Conservation (phyloP, 805 yeast species). For the Babjeviella inositovora region DNA sequence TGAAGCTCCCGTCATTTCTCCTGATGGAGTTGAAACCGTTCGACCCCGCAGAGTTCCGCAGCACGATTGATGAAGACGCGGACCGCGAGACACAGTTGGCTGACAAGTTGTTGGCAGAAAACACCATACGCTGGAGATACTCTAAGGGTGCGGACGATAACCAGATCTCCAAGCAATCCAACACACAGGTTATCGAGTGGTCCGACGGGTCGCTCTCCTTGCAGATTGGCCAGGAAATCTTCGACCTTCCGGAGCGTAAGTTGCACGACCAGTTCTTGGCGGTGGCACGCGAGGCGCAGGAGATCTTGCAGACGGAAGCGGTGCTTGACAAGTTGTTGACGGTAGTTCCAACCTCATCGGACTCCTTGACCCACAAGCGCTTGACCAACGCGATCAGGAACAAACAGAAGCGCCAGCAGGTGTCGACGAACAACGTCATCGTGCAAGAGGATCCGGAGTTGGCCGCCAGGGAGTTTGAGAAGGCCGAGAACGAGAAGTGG, state of each 20-base stretch:
- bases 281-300: conserved; percentile 54
- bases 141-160: conserved; percentile 57
- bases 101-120: conserved; percentile 56
- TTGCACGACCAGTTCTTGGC: conserved; percentile 60
- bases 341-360: conserved; percentile 83
- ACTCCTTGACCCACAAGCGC: conserved; percentile 66
- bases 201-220: conserved; percentile 80
- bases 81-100: conserved; percentile 35
- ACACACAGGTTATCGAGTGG: conserved; percentile 87
- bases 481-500: conserved; percentile 44
- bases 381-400: conserved; percentile 56
- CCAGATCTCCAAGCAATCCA: conserved; percentile 63
- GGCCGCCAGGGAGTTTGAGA: conserved; percentile 52
- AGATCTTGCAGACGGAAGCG: conserved; percentile 55
- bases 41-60: conserved; percentile 55
- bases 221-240: conserved; percentile 76
- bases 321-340: conserved; percentile 48
- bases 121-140: conserved; percentile 91
- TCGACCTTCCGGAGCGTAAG: conserved; percentile 56
- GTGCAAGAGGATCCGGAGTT: conserved; percentile 51
- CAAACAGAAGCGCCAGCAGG: conserved; percentile 27
- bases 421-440: conserved; percentile 31
- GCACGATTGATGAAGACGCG: conserved; percentile 12
- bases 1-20: conserved; percentile 70
- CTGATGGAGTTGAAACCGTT: conserved; percentile 78